Evolutionary conservation across 768 basidiomycete species (phyloP).

Genomic region (Exidia glandulosa): DNA sequence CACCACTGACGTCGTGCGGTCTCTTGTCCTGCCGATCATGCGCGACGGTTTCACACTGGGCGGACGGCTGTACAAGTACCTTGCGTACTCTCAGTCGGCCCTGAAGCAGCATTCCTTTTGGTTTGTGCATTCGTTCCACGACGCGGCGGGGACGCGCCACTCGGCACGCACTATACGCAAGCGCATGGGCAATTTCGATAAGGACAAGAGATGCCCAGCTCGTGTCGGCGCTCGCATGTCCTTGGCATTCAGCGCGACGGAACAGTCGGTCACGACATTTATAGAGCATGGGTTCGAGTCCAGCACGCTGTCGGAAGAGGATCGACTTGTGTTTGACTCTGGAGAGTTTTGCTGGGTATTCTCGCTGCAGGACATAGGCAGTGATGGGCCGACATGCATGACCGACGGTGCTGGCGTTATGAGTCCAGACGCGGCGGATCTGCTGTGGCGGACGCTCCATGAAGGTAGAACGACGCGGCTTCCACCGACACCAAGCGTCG

Average conservation of each 20-base stretch:
- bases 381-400: slow-evolving; percentile 36
- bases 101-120: slow-evolving; percentile 54
- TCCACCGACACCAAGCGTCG: slow-evolving; percentile 33
- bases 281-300: slow-evolving; percentile 35
- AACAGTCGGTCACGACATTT: slow-evolving; percentile 35
- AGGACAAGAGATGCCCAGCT: slow-evolving; percentile 43
- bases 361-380: slow-evolving; percentile 10
- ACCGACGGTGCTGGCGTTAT: slow-evolving; percentile 66
- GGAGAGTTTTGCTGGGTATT: no score
- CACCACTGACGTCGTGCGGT: slow-evolving; percentile 34
- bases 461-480: slow-evolving; percentile 24
- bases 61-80: slow-evolving; percentile 44
- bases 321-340: slow-evolving; percentile 28
- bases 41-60: slow-evolving; percentile 39
- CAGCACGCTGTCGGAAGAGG: slow-evolving; percentile 24
- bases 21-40: slow-evolving; percentile 36
- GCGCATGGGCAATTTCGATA: slow-evolving; percentile 43
- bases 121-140: slow-evolving; percentile 53
- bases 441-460: slow-evolving; percentile 31
- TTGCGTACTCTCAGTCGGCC: slow-evolving; percentile 67
- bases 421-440: slow-evolving; percentile 41
- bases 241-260: slow-evolving; percentile 66
- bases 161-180: slow-evolving; percentile 41
- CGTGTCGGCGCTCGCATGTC: slow-evolving; percentile 63
- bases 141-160: slow-evolving; percentile 19